Conservation (phyloP, 495 filamentous ascomycete species). For the Aspergillus asperescens region DNA sequence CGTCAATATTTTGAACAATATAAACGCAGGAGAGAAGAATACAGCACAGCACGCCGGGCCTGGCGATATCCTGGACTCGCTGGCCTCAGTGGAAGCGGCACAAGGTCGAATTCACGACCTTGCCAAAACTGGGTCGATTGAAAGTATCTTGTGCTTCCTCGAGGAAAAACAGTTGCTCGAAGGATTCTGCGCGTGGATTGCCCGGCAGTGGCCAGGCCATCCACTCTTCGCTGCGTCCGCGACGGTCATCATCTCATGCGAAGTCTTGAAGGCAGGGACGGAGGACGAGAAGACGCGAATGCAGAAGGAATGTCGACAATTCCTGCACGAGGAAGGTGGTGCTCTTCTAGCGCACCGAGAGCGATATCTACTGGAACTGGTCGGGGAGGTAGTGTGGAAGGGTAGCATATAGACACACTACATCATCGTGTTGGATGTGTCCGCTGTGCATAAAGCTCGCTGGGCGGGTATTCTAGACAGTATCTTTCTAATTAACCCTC, state of each 20-base stretch:
- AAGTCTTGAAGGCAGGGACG: neutral
- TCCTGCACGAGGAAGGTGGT: neutral
- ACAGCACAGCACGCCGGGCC: neutral
- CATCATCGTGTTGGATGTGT: no score
- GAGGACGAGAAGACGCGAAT: neutral
- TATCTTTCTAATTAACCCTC: no score
- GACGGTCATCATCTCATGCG: neutral
- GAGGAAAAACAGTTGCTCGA: neutral
- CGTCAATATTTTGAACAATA: neutral
- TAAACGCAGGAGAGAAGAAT: neutral
- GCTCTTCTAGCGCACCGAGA: neutral
- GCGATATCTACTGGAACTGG: conserved; percentile 2
- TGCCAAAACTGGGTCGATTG: neutral
- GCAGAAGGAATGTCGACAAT: neutral
- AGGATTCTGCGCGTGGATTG: neutral
- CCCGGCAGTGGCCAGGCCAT: neutral
- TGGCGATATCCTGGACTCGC: neutral
- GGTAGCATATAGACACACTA: no score
- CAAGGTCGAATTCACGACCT: neutral
- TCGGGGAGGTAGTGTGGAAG: neutral
- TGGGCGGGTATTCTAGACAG: neutral
- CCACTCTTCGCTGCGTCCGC: neutral
- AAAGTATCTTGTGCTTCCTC: neutral
- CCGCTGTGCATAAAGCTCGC: neutral
- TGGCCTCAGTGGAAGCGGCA: neutral